These are phyloP conservation scores for Pelargonium exstipulatum DNA, from an alignment of 441 rosid species.

Conservation along the genomic window DNA sequence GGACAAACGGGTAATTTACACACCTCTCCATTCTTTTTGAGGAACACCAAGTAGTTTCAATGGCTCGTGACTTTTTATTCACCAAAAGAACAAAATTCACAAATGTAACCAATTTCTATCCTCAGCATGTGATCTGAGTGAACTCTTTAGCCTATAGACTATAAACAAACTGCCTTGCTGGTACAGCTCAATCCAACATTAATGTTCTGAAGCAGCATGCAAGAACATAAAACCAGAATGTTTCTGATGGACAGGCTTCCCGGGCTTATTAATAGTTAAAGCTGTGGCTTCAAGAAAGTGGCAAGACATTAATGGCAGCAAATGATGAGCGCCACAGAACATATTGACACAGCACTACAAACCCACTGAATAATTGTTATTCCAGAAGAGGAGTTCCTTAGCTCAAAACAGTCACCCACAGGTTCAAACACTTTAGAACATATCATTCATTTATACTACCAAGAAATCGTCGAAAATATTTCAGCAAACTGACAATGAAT, in stretches of 20 bases:
- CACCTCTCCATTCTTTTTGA: constrained; percentile 80
- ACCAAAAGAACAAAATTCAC: constrained; percentile 26
- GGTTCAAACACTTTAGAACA: constrained; percentile 32
- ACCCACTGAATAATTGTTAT: constrained; percentile 27
- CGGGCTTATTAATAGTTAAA: constrained; percentile 46
- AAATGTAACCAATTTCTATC: constrained; percentile 35
- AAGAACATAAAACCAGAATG: constrained; percentile 28
- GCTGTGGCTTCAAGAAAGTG: constrained; percentile 32
- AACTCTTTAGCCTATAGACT: constrained; percentile 23
- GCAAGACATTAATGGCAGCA: constrained; percentile 19
- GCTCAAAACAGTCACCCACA: constrained; percentile 36
- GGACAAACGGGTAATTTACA: constrained; percentile 14
- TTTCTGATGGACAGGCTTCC: constrained; percentile 38
- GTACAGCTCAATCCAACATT: constrained; percentile 35
- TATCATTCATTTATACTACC: constrained; percentile 34
- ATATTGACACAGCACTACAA: constrained; percentile 33
- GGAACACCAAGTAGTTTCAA: constrained; percentile 27
- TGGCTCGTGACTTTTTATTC: constrained; percentile 40
- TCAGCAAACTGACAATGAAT: constrained; percentile 22
- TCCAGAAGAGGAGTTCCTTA: constrained; percentile 29
- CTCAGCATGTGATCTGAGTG: constrained; percentile 29
- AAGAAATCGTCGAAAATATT: constrained; percentile 29
- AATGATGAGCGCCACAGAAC: constrained; percentile 28
- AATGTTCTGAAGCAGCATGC: constrained; percentile 24
- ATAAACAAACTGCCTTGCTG: constrained; percentile 28